A percentile compares a stretch with the other conserved stretches of the same genome.
phyloP scores from a whole-genome alignment of 768 basidiomycete species.

The Tricholoma furcatifolium region DNA sequence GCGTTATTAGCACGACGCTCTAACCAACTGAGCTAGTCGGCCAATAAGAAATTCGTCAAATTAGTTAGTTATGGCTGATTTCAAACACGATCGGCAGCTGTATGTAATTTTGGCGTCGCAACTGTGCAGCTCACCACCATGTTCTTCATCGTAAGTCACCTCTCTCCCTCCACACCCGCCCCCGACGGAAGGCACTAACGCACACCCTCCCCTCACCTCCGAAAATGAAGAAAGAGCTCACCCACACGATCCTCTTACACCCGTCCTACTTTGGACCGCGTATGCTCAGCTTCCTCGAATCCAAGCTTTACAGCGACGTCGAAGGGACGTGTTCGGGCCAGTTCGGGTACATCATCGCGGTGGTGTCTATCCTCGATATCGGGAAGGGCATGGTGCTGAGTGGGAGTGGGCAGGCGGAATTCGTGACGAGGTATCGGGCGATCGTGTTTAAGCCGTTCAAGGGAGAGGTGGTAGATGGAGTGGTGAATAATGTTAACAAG shows the following conservation, averaged over 20 bases:
- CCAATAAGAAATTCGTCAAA: conserved; percentile 27
- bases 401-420: conserved; percentile 94
- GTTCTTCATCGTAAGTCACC: conserved; percentile 59
- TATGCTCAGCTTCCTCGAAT: conserved; percentile 90
- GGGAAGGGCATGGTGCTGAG: conserved; percentile 91
- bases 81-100: no score
- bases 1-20: conserved; percentile 90
- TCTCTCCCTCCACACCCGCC: background rate
- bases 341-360: conserved; percentile 92
- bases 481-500: conserved; percentile 95
- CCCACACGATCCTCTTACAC: conserved; percentile 96
- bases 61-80: no score
- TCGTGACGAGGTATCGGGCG: conserved; percentile 90
- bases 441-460: conserved; percentile 99
- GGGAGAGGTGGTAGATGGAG: conserved; percentile 96
- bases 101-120: no score
- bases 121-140: background rate
- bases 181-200: background rate
- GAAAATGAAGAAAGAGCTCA: conserved; percentile 79
- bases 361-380: conserved; percentile 87
- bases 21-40: conserved; percentile 94
- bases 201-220: background rate
- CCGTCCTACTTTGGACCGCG: conserved; percentile 98
- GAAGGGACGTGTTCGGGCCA: conserved; percentile 97
- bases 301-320: conserved; percentile 92